Base-by-base conservation (phyloP, 2,329 filamentous ascomycete species). In the Paraphoma sp. region DNA sequence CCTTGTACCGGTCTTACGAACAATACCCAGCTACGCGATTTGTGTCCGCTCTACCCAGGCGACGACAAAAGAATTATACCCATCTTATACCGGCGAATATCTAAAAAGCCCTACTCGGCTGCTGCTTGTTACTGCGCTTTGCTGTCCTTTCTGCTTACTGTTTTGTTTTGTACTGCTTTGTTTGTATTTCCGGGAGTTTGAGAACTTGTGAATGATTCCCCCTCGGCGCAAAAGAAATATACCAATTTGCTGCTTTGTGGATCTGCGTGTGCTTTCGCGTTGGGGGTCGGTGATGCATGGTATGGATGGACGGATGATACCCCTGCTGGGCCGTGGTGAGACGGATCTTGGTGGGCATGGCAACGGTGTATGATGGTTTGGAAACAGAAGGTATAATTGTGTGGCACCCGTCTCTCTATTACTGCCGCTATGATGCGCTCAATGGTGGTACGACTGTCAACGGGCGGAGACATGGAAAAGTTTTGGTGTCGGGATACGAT, bases 41-140 rank as follows among this genome's bases (percentile, higher is more conserved):
- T 65, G 60, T 60, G 57, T 67, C 67, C 65, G 65, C 59, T 68
- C 53, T 54, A 53, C 56, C 54, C 59, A 65, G 64, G 65, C 68
- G 66, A 76, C 70, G 71, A 72, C 63, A 75, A 76, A 76, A 76
- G 73, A 76, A 76, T 74, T 75, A 76, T 76, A 76, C 74, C 72
- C 74, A 60, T 64, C 56, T 59, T 56, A 60, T 64, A 67, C 65
- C 65, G 72, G 73, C 72, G 70, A 72, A 69, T 62, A 59, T 65
- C 63, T 65, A 74, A 74, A 23, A 73, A 72, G 69, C 68, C 64
- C 65, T 61, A 59, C 60, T 65, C 70, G 68, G 64, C 70, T 68
- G 67, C 58, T 70, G 59, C 64, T 67, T 62, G 59, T 59, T 62
- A 59, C 55, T 56, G 57, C 23, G 23, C 23, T 23, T 60, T 63